These are phyloP conservation scores for Puccinia coronata DNA, from an alignment of 1,284 basidiomycete species.

Conservation along the genomic window DNA sequence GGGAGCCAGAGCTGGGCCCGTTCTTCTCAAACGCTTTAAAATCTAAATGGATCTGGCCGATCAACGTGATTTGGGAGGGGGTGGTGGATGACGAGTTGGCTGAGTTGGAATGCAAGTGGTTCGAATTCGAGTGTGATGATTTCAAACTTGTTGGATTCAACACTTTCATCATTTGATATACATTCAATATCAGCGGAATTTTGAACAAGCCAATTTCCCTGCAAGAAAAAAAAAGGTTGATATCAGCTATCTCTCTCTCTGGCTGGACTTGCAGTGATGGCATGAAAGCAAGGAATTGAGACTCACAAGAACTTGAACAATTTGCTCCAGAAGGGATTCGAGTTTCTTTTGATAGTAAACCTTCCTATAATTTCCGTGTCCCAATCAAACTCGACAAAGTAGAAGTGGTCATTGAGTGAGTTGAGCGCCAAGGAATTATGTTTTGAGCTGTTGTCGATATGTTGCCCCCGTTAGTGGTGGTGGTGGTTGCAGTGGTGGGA, in stretches of 20 bases:
- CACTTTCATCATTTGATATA: slow-evolving; percentile 43
- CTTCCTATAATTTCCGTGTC: slow-evolving; percentile 38
- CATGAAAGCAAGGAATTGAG: too few relatives aligned
- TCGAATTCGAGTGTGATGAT: not conserved
- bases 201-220: slow-evolving; percentile 44
- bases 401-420: slow-evolving; percentile 26
- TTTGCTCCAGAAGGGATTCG: slow-evolving; percentile 45
- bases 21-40: slow-evolving; percentile 37
- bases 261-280: not conserved
- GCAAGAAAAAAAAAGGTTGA: not conserved
- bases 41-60: slow-evolving; percentile 12
- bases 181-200: slow-evolving; percentile 21
- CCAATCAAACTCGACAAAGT: slow-evolving; percentile 48
- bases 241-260: not conserved
- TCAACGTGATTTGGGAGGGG: slow-evolving; percentile 10
- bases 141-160: not conserved
- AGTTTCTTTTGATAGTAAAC: slow-evolving; percentile 37
- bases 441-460: not conserved
- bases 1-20: slow-evolving; percentile 28
- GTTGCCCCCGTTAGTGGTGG: not conserved
- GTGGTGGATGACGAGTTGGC: not conserved
- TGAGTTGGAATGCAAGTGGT: not conserved
- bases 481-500: not conserved
- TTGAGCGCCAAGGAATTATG: not conserved
- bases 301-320: slow-evolving; percentile 39